These are phyloP conservation scores for Skeletonema menzelii DNA, from an alignment of 108 stramenopile species.

Conservation along the genomic window DNA sequence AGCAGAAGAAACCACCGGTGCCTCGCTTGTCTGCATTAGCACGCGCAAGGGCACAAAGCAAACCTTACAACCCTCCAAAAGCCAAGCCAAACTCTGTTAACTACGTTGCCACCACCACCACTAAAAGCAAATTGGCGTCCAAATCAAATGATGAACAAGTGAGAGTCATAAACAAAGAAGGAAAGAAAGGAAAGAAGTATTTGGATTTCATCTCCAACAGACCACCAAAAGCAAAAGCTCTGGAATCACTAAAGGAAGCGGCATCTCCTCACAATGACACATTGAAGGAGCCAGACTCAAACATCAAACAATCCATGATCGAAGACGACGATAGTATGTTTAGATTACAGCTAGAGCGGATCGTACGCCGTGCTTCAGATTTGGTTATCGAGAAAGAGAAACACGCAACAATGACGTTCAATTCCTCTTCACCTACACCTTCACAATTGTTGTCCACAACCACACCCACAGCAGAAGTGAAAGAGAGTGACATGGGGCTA, in stretches of 20 bases:
- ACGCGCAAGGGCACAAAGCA: constrained; percentile 9
- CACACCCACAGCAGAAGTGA: too few species aligned
- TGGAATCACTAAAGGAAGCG: not conserved
- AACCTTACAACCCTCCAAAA: not conserved
- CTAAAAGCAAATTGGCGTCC: not conserved
- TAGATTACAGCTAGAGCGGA: constrained; percentile 22
- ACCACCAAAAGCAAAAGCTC: constrained; percentile 1
- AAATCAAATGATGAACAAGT: not conserved
- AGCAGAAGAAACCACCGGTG: constrained; percentile 21
- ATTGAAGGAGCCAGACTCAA: not conserved
- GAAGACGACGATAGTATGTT: constrained; percentile 25
- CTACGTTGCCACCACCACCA: too few species aligned
- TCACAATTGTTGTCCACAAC: not conserved
- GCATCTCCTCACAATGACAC: not conserved
- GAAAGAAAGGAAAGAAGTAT: not conserved
- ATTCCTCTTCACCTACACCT: too few species aligned
- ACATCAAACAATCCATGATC: not conserved
- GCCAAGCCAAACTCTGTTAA: not conserved
- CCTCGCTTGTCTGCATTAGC: constrained; percentile 21
- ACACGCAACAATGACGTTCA: not conserved
- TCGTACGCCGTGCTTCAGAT: constrained; percentile 27
- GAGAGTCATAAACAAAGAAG: not conserved
- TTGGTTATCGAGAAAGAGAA: constrained; percentile 15
- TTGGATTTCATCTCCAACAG: constrained; percentile 24
- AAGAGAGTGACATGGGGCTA: not conserved